Base-by-base conservation (phyloP, 345 rosid species). In the Brassica carinata region DNA sequence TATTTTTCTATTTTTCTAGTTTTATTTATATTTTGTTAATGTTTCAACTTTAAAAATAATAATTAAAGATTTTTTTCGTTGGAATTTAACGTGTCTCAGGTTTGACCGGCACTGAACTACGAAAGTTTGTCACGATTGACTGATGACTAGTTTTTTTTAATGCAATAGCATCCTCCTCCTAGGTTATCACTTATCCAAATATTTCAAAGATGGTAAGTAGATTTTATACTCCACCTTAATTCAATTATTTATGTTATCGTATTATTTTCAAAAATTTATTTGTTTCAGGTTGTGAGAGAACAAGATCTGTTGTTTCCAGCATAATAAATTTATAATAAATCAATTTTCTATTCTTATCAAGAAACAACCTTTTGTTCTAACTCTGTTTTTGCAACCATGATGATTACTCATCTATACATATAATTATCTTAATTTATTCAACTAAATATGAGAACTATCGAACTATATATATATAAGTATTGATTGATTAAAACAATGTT, bases 71-170 rank as follows among this genome's bases (percentile, higher is more conserved):
- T 9, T 2, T 2, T 0, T 63, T 53, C 8, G 40, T 48, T 48
- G 18, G 76, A 64, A 77, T 23, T 23, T 71, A 53, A 71, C 71
- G 64, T 78, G 76, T 26, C 23, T 34, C n/a, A 31, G 7, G 7
- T 10, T 53, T 72, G 77, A 78, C 77, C 77, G 72, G 59, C 66
- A 8, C 45, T 78, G 59, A 40, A 78, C 76, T 48, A n/a, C 2
- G 36, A 26, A 69, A 71, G 71, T 64, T 53, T 51, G 23, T n/a
- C 81, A 65, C 23, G 48, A 72, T 78, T 71, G 81, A 72, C 64
- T 71, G 43, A 64, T 78, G 81, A 78, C 71, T 77, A 30, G 2
- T 77, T 58, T 6, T 23, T n/a, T 26, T 18, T 1, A 48, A 17
- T 45, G 31, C 7, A 57, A 57, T 15, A 53, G 10, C 18, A 31